Conservation (phyloP, 2,329 filamentous ascomycete genomes). For the Pezicula rhizophila region DNA sequence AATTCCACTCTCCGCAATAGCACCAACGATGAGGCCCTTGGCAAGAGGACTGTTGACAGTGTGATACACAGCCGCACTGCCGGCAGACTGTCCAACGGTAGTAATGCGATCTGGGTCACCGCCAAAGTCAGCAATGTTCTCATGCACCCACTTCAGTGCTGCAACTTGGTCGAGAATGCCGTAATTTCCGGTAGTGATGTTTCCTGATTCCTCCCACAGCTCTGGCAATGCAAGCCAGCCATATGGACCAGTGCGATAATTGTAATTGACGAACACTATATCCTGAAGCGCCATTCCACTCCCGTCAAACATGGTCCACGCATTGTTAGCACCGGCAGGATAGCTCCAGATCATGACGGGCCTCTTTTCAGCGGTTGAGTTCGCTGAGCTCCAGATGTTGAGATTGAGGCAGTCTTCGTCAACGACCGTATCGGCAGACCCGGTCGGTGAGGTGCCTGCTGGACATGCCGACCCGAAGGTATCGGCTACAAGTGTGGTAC, state of each 20-base stretch:
- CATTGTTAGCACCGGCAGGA: slow-evolving; percentile 6
- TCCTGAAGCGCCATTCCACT: slow-evolving; percentile 15
- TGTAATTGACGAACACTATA: slow-evolving; percentile 51
- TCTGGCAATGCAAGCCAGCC: slow-evolving; percentile 48
- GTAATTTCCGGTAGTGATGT: slow-evolving; percentile 32
- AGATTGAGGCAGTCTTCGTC: slow-evolving; percentile 39
- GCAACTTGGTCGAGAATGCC: slow-evolving; percentile 7
- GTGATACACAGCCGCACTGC: slow-evolving; percentile 36
- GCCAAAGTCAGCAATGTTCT: slow-evolving; percentile 42
- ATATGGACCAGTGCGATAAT: slow-evolving; percentile 54
- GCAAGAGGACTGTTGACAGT: slow-evolving; percentile 24
- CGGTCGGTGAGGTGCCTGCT: slow-evolving; percentile 15
- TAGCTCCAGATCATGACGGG: slow-evolving; percentile 31
- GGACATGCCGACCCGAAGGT: slow-evolving; percentile 21
- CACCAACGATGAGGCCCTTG: slow-evolving; percentile 20
- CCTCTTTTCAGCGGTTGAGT: slow-evolving; percentile 1
- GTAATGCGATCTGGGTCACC: slow-evolving; percentile 32
- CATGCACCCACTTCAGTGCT: slow-evolving; percentile 46
- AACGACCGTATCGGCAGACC: no score
- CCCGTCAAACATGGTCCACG: slow-evolving; percentile 16
- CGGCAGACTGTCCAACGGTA: slow-evolving; percentile 36
- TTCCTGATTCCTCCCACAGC: slow-evolving; percentile 14
- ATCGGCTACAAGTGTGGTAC: slow-evolving; percentile 17
- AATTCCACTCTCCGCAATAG: slow-evolving; percentile 23
- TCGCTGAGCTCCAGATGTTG: slow-evolving; percentile 31